Conservation (phyloP, 257 asterid species). For the Salvia rosmarinus region DNA sequence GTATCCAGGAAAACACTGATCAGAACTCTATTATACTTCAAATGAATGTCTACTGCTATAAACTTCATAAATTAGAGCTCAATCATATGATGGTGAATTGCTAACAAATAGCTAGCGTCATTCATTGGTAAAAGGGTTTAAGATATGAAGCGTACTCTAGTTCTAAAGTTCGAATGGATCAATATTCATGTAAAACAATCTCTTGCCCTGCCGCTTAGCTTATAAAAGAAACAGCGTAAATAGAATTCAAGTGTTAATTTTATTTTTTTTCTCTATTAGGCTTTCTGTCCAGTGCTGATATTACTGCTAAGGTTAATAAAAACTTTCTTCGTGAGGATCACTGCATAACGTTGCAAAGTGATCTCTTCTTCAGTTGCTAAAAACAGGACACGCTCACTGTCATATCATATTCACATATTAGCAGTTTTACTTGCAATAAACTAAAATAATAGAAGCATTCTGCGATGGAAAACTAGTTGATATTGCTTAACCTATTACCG, state of each 20-base stretch:
- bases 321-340: neutral
- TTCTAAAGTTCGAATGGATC: neutral
- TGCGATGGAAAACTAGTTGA: neutral
- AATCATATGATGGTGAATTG: neutral
- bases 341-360: neutral
- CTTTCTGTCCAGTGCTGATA: neutral
- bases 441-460: too few relatives aligned
- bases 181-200: neutral
- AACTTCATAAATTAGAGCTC: neutral
- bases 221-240: neutral
- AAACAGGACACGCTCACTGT: too few relatives aligned
- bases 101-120: too few relatives aligned
- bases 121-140: neutral
- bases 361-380: neutral
- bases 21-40: neutral
- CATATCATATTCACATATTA: neutral
- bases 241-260: neutral
- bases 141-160: neutral
- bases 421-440: too few relatives aligned
- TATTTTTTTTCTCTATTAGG: neutral
- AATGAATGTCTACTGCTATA: neutral
- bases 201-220: neutral
- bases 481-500: neutral
- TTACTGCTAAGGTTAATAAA: neutral
- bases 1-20: slow-evolving; percentile 21